A percentile compares a stretch with the other conserved stretches of the same genome.
phyloP scores from a whole-genome alignment of 495 filamentous ascomycete genomes.

The Lasiosphaeris hirsuta region DNA sequence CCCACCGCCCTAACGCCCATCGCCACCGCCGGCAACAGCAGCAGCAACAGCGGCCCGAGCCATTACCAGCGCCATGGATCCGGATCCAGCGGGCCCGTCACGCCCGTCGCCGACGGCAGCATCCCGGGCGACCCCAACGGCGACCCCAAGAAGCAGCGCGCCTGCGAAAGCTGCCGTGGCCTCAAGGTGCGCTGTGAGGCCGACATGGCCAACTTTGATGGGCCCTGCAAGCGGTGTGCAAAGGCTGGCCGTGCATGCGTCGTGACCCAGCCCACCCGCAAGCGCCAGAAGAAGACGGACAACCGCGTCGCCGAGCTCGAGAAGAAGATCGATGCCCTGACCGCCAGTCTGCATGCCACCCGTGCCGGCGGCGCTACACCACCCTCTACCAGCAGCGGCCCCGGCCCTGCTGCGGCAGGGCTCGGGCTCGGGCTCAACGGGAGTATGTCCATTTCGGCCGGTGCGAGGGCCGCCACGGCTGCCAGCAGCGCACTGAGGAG shows the following conservation, averaged over 20 bases:
- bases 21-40: not conserved
- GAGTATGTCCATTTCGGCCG: not conserved
- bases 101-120: conserved; percentile 13
- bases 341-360: conserved; percentile 65
- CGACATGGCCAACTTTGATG: conserved; percentile 57
- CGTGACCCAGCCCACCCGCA: conserved; percentile 77
- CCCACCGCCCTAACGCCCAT: conserved; percentile 7
- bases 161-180: conserved; percentile 86
- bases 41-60: not conserved
- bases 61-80: not conserved
- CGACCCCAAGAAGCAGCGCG: conserved; percentile 76
- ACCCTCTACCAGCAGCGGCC: not conserved
- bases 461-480: not conserved
- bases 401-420: not conserved
- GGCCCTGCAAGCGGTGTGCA: conserved; percentile 78
- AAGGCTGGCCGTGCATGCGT: conserved; percentile 79
- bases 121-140: conserved; percentile 37
- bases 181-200: conserved; percentile 90
- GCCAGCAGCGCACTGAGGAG: not conserved
- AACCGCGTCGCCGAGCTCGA: conserved; percentile 89
- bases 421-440: not conserved
- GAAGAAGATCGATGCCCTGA: conserved; percentile 88
- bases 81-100: conserved; percentile 10
- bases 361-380: conserved; percentile 28
- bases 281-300: conserved; percentile 91